Evolutionary conservation across 768 basidiomycete genomes (phyloP).

Genomic region (Tricholomella constricta): DNA sequence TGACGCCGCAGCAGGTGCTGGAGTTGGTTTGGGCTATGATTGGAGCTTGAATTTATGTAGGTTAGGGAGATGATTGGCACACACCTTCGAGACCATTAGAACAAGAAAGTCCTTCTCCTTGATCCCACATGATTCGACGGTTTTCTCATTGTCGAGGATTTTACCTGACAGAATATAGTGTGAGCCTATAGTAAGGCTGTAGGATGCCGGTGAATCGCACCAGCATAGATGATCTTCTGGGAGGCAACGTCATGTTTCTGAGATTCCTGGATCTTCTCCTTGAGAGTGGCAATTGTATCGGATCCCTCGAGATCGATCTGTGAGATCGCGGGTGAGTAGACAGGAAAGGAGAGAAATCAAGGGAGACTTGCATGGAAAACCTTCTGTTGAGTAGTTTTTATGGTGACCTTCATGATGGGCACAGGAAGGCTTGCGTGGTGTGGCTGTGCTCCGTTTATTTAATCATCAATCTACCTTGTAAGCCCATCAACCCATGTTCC

Average conservation of each 20-base stretch:
- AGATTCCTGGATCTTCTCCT: constrained; percentile 75
- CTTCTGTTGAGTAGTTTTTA: constrained; percentile 96
- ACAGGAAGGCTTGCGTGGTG: constrained; percentile 4
- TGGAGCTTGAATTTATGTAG: constrained; percentile 22
- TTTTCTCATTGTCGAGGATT: constrained; percentile 86
- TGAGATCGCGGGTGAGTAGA: neutral
- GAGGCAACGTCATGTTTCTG: constrained; percentile 73
- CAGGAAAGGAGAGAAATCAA: neutral
- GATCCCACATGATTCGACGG: constrained; percentile 84
- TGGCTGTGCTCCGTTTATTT: constrained; percentile 20
- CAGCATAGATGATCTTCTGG: constrained; percentile 96
- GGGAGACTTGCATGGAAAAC: constrained; percentile 67
- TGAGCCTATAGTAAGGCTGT: neutral
- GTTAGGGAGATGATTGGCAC: constrained; percentile 16
- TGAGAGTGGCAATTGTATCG: constrained; percentile 78
- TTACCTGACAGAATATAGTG: constrained; percentile 59
- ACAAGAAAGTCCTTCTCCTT: constrained; percentile 99
- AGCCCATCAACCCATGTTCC: neutral
- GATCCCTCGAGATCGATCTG: constrained; percentile 77
- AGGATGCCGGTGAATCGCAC: constrained; percentile 41
- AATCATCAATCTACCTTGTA: neutral
- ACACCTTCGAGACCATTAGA: constrained; percentile 97
- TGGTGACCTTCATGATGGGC: constrained; percentile 81
- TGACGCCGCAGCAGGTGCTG: constrained; percentile 36
- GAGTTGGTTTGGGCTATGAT: constrained; percentile 23